Evolutionary conservation across 805 yeast genomes (phyloP).

Genomic region (Pichia cabralensis): DNA sequence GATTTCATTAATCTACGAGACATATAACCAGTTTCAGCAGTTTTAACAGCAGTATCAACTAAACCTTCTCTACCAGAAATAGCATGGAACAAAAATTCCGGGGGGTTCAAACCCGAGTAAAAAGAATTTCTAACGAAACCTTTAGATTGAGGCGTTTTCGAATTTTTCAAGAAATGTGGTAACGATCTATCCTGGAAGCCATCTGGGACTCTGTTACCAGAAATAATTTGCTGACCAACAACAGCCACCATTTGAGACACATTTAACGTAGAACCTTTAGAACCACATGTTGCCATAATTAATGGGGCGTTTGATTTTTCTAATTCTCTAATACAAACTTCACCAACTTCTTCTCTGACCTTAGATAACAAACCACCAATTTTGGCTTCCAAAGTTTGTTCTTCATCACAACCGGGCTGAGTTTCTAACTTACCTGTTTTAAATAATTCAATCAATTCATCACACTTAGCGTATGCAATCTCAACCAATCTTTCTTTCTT

Average conservation of each 20-base stretch:
- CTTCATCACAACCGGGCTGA: slow-evolving; percentile 98
- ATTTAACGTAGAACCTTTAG: slow-evolving; percentile 94
- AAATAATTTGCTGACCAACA: slow-evolving; percentile 97
- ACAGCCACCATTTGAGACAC: slow-evolving; percentile 99
- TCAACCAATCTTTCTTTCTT: slow-evolving; percentile 87
- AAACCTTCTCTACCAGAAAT: slow-evolving; percentile 99
- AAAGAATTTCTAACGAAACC: slow-evolving; percentile 97
- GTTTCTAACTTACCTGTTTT: slow-evolving; percentile 87
- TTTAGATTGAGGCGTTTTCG: slow-evolving; percentile 95
- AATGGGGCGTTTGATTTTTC: slow-evolving; percentile 90
- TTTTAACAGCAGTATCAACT: slow-evolving; percentile 98
- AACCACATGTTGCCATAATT: slow-evolving; percentile 99
- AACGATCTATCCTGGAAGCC: slow-evolving; percentile 99
- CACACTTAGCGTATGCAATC: slow-evolving; percentile 82
- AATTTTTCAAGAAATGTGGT: slow-evolving; percentile 93
- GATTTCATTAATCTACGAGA: slow-evolving; percentile 97
- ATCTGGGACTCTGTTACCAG: slow-evolving; percentile 98
- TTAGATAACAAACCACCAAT: slow-evolving; percentile 93
- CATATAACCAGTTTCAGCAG: slow-evolving; percentile 84
- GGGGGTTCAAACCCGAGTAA: slow-evolving; percentile 88
- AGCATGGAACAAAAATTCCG: slow-evolving; percentile 88
- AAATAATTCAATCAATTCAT: slow-evolving; percentile 71
- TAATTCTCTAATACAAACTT: slow-evolving; percentile 86
- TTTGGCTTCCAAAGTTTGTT: slow-evolving; percentile 94
- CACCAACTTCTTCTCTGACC: slow-evolving; percentile 98